Evolutionary conservation across 208 protist species (phyloP).

Genomic region (Acanthamoeba divionensis): DNA sequence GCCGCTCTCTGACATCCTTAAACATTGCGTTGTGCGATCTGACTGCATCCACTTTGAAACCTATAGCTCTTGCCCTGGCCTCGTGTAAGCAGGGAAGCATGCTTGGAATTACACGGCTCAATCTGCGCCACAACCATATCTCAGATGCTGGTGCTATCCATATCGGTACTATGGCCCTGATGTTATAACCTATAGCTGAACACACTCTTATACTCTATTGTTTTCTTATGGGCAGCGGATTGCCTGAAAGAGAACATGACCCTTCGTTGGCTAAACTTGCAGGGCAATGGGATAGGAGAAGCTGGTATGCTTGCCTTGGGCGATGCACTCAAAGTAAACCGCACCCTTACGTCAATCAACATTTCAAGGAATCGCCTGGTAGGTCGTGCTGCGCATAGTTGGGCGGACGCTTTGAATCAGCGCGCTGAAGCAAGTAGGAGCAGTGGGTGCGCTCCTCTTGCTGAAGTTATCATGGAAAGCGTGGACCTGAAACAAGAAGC

Average conservation of each 20-base stretch:
- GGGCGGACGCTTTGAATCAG: too few species aligned
- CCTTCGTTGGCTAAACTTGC: neutral
- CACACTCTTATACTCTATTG: neutral
- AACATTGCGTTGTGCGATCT: slow-evolving; percentile 20
- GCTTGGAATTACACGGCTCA: neutral
- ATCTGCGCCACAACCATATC: neutral
- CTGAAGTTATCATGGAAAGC: neutral
- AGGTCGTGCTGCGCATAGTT: too few species aligned
- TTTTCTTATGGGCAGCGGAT: neutral
- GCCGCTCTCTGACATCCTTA: neutral
- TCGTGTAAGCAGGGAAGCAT: too few species aligned
- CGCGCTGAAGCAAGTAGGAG: too few species aligned
- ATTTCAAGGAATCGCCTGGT: neutral
- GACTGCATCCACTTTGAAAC: too few species aligned
- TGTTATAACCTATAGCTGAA: neutral
- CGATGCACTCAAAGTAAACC: neutral
- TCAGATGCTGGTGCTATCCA: neutral
- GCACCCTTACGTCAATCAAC: neutral
- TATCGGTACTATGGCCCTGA: neutral
- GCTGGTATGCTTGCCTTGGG: neutral
- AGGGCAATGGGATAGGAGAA: neutral
- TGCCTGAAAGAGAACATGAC: neutral
- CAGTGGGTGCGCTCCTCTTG: too few species aligned
- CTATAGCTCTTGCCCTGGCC: too few species aligned
- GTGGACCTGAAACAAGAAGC: neutral